Evolutionary conservation across 352 stramenopile species (phyloP).

Genomic region (Globisporangium lucens): DNA sequence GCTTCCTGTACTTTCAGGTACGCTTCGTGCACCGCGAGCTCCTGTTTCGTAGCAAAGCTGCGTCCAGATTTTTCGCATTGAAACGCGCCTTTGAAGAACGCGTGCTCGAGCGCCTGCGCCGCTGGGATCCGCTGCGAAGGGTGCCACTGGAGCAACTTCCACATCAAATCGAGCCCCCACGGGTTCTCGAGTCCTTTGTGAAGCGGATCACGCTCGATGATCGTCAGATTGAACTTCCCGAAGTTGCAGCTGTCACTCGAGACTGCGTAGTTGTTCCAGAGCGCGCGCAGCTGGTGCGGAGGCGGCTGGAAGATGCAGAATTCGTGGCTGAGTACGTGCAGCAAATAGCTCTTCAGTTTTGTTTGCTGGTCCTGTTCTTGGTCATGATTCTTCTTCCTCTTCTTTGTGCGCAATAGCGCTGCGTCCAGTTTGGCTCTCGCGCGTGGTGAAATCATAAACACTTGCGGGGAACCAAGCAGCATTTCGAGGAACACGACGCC

Average conservation of each 20-base stretch:
- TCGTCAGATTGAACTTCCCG: constrained; percentile 90
- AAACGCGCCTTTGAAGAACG: constrained; percentile 86
- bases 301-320: constrained; percentile 82
- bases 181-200: constrained; percentile 82
- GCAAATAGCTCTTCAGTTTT: constrained; percentile 59
- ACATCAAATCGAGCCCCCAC: constrained; percentile 91
- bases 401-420: constrained; percentile 47
- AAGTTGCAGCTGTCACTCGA: constrained; percentile 84
- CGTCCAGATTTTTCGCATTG: constrained; percentile 54
- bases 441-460: constrained; percentile 78
- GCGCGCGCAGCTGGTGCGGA: constrained; percentile 42
- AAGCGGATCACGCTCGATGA: constrained; percentile 88
- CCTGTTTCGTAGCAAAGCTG: constrained; percentile 57
- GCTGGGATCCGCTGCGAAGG: constrained; percentile 85
- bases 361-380: constrained; percentile 20
- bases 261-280: constrained; percentile 70
- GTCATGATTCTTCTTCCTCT: not conserved
- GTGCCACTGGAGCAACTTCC: constrained; percentile 92
- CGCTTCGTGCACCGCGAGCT: constrained; percentile 56
- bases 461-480: constrained; percentile 90
- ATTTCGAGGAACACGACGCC: constrained; percentile 96
- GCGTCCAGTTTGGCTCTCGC: constrained; percentile 90
- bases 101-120: constrained; percentile 72
- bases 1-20: constrained; percentile 57
- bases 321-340: constrained; percentile 80